A percentile compares a stretch with the other conserved stretches of the same genome.
phyloP scores from a whole-genome alignment of 1,139 yeast species.

The Candida albicans region DNA sequence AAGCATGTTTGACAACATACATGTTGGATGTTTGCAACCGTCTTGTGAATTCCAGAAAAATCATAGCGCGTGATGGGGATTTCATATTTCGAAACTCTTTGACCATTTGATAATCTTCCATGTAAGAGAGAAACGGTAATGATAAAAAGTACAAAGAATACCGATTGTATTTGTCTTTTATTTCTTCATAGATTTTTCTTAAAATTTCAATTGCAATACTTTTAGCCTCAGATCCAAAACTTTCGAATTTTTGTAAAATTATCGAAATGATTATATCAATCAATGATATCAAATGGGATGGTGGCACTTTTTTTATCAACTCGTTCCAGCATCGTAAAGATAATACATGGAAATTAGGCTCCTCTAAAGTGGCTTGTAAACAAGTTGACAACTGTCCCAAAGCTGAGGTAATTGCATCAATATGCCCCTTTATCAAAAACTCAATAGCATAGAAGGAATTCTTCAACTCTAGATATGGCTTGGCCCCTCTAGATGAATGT shows the following conservation, averaged over 20 bases:
- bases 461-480: conserved; percentile 70
- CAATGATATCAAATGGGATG: conserved; percentile 51
- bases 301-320: conserved; percentile 50
- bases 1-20: conserved; percentile 75
- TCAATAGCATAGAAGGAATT: conserved; percentile 74
- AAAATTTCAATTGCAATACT: conserved; percentile 47
- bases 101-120: conserved; percentile 25
- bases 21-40: conserved; percentile 68
- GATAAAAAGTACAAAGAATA: conserved; percentile 53
- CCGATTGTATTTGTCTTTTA: conserved; percentile 33
- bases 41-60: conserved; percentile 51
- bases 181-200: conserved; percentile 35
- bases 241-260: conserved; percentile 62
- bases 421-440: conserved; percentile 62
- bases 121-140: conserved; percentile 46
- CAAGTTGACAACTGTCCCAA: conserved; percentile 89
- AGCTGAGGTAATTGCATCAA: conserved; percentile 66
- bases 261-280: conserved; percentile 47
- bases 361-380: conserved; percentile 76
- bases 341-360: conserved; percentile 56
- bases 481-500: conserved; percentile 68
- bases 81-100: conserved; percentile 24
- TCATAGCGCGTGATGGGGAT: conserved; percentile 30
- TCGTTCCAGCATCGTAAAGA: conserved; percentile 70
- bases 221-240: conserved; percentile 50